Percentiles rank a stretch among this genome's conserved stretches.
Evolutionary conservation across 2,329 filamentous ascomycete genomes (phyloP).

Genomic region (Talaromyces sp.): DNA sequence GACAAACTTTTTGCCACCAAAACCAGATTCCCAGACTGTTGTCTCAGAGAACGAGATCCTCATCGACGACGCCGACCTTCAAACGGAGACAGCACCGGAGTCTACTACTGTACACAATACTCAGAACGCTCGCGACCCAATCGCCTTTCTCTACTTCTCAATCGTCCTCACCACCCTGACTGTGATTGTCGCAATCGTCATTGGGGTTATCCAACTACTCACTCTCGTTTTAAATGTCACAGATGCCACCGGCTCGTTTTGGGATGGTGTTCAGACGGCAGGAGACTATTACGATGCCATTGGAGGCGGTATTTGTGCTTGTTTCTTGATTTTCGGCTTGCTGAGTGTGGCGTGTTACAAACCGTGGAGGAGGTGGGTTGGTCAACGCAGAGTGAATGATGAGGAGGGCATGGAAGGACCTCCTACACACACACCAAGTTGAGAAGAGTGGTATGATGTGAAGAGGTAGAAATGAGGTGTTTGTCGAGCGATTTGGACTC

Average conservation of each 20-base stretch:
- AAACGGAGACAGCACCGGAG: neutral
- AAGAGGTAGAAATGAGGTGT: too few relatives aligned
- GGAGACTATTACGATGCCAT: conserved; percentile 81
- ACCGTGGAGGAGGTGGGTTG: conserved; percentile 66
- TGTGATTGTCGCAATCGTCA: conserved; percentile 75
- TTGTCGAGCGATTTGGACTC: too few relatives aligned
- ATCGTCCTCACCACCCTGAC: conserved; percentile 80
- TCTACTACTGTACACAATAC: conserved; percentile 44
- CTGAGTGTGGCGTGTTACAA: conserved; percentile 69
- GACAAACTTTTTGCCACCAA: conserved; percentile 31
- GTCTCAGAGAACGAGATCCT: neutral
- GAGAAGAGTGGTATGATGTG: too few relatives aligned
- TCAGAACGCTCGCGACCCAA: conserved; percentile 58
- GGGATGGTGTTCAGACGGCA: conserved; percentile 74
- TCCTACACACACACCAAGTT: neutral
- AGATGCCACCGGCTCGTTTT: conserved; percentile 70
- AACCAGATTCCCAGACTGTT: conserved; percentile 13
- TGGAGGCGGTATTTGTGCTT: conserved; percentile 76
- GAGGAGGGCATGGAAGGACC: neutral
- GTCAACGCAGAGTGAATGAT: conserved; percentile 16
- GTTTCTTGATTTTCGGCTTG: conserved; percentile 72
- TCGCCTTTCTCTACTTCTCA: conserved; percentile 94
- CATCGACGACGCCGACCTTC: neutral
- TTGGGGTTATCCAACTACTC: conserved; percentile 78
- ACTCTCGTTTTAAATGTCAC: conserved; percentile 72